Evolutionary conservation across 768 basidiomycete species (phyloP).

Genomic region (Kwoniella sp.): DNA sequence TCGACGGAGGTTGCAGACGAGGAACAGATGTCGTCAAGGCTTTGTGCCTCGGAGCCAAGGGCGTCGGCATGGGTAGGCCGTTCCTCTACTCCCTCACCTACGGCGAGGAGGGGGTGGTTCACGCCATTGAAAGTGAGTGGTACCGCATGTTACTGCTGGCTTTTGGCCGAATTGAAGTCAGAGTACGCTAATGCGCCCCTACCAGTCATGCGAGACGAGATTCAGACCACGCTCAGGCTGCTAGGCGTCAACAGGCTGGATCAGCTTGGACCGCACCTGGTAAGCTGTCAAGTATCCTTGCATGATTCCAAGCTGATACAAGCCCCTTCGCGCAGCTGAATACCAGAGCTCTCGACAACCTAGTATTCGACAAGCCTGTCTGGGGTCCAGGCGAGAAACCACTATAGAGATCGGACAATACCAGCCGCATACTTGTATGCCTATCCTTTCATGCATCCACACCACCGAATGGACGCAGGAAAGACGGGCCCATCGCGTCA

Average conservation of each 20-base stretch:
- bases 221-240: slow-evolving; percentile 52
- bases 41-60: slow-evolving; percentile 61
- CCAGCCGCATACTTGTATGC: no score
- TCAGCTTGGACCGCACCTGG: slow-evolving; percentile 51
- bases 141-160: background rate
- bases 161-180: background rate
- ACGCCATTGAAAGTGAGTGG: slow-evolving; percentile 48
- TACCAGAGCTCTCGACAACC: slow-evolving; percentile 10
- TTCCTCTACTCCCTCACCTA: slow-evolving; percentile 52
- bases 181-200: background rate
- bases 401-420: background rate
- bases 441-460: no score
- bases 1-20: slow-evolving; percentile 75
- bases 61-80: slow-evolving; percentile 50
- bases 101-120: slow-evolving; percentile 50
- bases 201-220: slow-evolving; percentile 53
- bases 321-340: slow-evolving; percentile 2
- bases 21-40: slow-evolving; percentile 90
- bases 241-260: slow-evolving; percentile 51
- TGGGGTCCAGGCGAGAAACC: slow-evolving; percentile 11
- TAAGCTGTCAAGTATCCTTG: slow-evolving; percentile 14
- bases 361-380: slow-evolving; percentile 8
- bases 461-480: no score
- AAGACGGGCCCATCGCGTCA: no score
- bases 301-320: background rate